phyloP scores from a whole-genome alignment of 2,329 filamentous ascomycete species.

The Rhinocladiella mackenziei region DNA sequence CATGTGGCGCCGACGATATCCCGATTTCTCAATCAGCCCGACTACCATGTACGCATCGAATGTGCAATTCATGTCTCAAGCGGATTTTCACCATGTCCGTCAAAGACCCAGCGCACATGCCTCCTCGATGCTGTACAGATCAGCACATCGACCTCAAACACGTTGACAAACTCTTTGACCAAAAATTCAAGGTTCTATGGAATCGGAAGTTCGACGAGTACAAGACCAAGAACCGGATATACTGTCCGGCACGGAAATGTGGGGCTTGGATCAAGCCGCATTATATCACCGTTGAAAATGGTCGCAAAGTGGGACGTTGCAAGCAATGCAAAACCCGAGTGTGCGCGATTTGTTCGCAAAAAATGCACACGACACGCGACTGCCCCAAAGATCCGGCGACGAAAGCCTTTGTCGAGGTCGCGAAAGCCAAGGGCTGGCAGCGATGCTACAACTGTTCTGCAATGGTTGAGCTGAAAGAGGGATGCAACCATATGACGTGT shows the following conservation, averaged over 20 bases:
- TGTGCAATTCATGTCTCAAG: conserved; percentile 74
- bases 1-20: conserved; percentile 65
- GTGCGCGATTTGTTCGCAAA: conserved; percentile 68
- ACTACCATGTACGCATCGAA: conserved; percentile 72
- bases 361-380: conserved; percentile 65
- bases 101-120: conserved; percentile 75
- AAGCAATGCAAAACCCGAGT: conserved; percentile 68
- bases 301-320: conserved; percentile 66
- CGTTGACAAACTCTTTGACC: conserved; percentile 70
- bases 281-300: conserved; percentile 57
- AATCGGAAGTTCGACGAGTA: conserved; percentile 76
- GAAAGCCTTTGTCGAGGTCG: conserved; percentile 54
- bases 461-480: conserved; percentile 75
- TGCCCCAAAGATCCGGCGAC: conserved; percentile 57
- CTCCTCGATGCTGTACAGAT: conserved; percentile 72
- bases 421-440: conserved; percentile 70
- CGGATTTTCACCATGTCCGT: conserved; percentile 71
- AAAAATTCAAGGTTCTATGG: conserved; percentile 72
- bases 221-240: conserved; percentile 68
- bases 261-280: conserved; percentile 75
- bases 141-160: conserved; percentile 71
- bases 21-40: conserved; percentile 62
- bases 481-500: conserved; percentile 85
- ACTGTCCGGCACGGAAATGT: conserved; percentile 70
- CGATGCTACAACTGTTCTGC: conserved; percentile 72